Base-by-base conservation (phyloP, 345 rosid species). In the Melaleuca alternifolia region DNA sequence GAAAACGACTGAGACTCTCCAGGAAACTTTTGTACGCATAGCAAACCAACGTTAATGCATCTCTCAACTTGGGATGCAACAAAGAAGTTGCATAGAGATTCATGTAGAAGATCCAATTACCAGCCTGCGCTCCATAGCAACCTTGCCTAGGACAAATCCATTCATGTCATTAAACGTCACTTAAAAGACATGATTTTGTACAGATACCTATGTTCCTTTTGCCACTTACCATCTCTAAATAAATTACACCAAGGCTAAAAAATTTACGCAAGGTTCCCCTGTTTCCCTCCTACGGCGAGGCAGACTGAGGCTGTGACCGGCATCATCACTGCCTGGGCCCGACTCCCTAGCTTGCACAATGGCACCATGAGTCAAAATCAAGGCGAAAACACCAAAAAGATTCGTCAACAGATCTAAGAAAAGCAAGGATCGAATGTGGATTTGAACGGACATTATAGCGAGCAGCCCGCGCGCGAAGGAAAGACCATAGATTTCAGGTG, bases 141-240 rank as follows among this genome's bases (percentile, higher is more conserved):
- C 89, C 91, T 89, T 87, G 90, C 90, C 91, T 91, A 1, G 30
- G 54, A 54, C 44, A 84, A 51, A 51, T 15, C 26, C 0, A 0
- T 51, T 16, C 0, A 0, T 28, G 54, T 59, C 71, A 0, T 26
- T 7, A 54, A 54, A 0, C 0, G 0, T 33, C 18, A 54, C 46
- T 15, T 24, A 51, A 51, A 56, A 23, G 61, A 54, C n/a, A 23
- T 10, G 61, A 54, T 2, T 54, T 23, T 54, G 26, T 24, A n/a
- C n/a, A n/a, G n/a, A n/a, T n/a, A n/a, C 94, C 89, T 88, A 86
- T 92, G 83, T 90, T 92, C 85, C 89, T 92, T 85, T 88, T 90
- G 59, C 96, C 86, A 57, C 91, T 92, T 26, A 93, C 37, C 11
- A 92, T 90, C 91, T 94, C 93, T 0, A 92, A 84, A 87, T 92